A percentile compares a stretch with the other conserved stretches of the same genome.
phyloP scores from a whole-genome alignment of 345 rosid species.

The Hevea brasiliensis region DNA sequence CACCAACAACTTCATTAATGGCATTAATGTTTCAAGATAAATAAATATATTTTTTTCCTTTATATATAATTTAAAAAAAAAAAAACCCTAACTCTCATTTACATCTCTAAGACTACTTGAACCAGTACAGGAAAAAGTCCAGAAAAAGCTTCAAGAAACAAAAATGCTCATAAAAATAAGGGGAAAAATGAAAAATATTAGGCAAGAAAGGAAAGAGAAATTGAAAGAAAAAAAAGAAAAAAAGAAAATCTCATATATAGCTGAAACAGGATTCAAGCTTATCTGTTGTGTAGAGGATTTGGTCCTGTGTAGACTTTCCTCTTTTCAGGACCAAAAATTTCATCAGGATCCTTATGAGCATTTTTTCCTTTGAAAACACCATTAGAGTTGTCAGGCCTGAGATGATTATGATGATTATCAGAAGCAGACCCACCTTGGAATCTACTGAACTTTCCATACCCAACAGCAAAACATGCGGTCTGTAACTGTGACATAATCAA shows the following conservation, averaged over 20 bases:
- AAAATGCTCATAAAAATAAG: constrained; percentile 11
- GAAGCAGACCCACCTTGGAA: constrained; percentile 15
- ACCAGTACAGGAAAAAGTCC: constrained; percentile 7
- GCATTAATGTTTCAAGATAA: constrained; percentile 13
- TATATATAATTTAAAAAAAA: constrained; percentile 8
- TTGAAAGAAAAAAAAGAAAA: too few relatives aligned
- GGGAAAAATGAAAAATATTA: not conserved
- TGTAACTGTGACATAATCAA: constrained; percentile 24
- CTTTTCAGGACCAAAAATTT: constrained; percentile 34
- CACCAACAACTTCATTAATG: constrained; percentile 25
- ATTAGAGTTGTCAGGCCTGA: not conserved
- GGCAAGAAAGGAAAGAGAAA: not conserved
- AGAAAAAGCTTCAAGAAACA: constrained; percentile 20
- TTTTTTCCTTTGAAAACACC: constrained; percentile 13
- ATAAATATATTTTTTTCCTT: constrained; percentile 15
- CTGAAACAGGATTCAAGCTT: constrained; percentile 20
- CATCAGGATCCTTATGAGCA: constrained; percentile 13
- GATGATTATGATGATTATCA: not conserved
- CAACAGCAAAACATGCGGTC: constrained; percentile 19
- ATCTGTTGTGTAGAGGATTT: too few relatives aligned
- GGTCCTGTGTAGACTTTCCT: constrained; percentile 49
- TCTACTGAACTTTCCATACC: constrained; percentile 17
- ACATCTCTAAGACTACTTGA: constrained; percentile 26
- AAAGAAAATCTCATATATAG: constrained; percentile 5
- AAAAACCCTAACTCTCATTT: constrained; percentile 30